Evolutionary conservation across 345 rosid species (phyloP), one percentile per base, ranked within the genome.

Genomic region (Eucalyptus regnans): DNA sequence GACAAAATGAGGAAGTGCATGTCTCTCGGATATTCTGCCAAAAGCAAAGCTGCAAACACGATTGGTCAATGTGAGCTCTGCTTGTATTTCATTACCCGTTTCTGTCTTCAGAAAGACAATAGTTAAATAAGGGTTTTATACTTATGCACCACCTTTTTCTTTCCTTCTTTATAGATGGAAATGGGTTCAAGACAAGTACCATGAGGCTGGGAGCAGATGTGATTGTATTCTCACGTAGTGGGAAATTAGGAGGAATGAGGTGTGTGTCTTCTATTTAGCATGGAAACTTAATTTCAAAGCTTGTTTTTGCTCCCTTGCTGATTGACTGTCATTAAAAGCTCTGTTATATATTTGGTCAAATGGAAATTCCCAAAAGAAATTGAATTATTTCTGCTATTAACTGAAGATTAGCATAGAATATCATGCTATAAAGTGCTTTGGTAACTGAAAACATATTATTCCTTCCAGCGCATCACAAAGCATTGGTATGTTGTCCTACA

Each of bases 141-240:
- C 81, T 37, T 71, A 71, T 51, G 64, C 60, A n/a, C 37, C 41
- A 50, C 81, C 81, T 37, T 14, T 44, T 37, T 48, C 49, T 80
- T 80, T 17, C 56, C 31, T 50, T 54, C 62, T 76, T 52, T 88
- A 54, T 92, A 97, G 97, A 96, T 93, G 98, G 99, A 76, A 97
- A 97, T 92, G 98, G 99, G 27, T 95, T 97, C 85, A 97, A 97
- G 90, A 96, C 98, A 25, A 95, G 98, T 89, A 94, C 96, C 16
- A 97, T 97, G 99, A 96, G 97, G 91, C 96, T 97, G 79, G 97
- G 99, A 81, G 97, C 98, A 83, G 99, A 97, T 93, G 97, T 94
- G 20, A 93, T 97, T 83, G 99, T 97, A 90, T 95, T 97, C 87
- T 92, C 99, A 5, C 93, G 94, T 50, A 92, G 95, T 89, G 87